Percentiles rank a stretch among this genome's conserved stretches.
phyloP scores from a whole-genome alignment of 495 filamentous ascomycete genomes.

The Bryoglossum gracile region DNA sequence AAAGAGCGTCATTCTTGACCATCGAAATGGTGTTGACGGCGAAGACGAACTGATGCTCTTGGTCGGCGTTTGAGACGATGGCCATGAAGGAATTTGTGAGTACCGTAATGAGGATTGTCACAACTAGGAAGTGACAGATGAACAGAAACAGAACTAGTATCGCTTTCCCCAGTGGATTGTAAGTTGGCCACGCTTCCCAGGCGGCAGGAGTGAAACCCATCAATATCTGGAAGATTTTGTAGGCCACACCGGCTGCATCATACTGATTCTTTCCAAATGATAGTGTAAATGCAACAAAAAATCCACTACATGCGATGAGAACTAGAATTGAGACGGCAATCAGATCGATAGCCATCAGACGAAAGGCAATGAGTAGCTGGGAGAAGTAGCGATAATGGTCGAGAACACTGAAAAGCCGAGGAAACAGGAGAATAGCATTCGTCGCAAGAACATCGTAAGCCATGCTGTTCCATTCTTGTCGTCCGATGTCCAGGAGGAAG shows the following conservation, averaged over 20 bases:
- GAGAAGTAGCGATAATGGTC: constrained; percentile 95
- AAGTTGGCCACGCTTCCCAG: constrained; percentile 61
- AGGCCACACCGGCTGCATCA: constrained; percentile 63
- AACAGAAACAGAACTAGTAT: constrained; percentile 77
- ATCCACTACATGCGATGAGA: constrained; percentile 80
- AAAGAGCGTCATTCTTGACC: constrained; percentile 91
- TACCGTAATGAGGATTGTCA: constrained; percentile 88
- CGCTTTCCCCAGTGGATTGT: constrained; percentile 66
- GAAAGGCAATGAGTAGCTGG: constrained; percentile 84
- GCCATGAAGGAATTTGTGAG: constrained; percentile 92
- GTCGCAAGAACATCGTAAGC: constrained; percentile 88
- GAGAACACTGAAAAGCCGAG: constrained; percentile 81
- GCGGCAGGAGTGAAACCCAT: constrained; percentile 69
- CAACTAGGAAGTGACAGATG: constrained; percentile 90
- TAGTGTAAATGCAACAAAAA: constrained; percentile 87
- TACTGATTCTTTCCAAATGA: constrained; percentile 61
- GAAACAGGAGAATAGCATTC: constrained; percentile 82
- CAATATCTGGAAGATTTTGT: constrained; percentile 83
- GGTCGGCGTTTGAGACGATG: constrained; percentile 82
- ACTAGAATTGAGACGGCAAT: constrained; percentile 76
- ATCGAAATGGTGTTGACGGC: constrained; percentile 92
- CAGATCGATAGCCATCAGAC: constrained; percentile 86
- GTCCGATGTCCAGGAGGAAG: constrained; percentile 59
- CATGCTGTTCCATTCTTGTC: constrained; percentile 60
- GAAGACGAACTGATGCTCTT: constrained; percentile 91